Evolutionary conservation across 208 protist genomes (phyloP), one percentile per base, ranked within the genome.

Genomic region (Trypanosoma mega): DNA sequence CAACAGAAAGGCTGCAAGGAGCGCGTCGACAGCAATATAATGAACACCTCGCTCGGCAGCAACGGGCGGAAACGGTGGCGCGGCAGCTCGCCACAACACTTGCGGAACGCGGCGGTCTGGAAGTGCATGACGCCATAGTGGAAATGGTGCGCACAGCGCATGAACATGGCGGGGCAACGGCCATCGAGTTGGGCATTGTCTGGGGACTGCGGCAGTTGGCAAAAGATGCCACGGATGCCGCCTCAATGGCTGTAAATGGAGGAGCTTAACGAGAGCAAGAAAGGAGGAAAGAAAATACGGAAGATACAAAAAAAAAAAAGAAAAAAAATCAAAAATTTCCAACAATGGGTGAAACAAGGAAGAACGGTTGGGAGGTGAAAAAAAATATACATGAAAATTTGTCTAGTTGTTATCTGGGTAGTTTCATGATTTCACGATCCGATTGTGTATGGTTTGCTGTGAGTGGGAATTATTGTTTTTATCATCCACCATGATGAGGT

Each of bases 1-100:
- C 87, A 8, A 66, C 79, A 20, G 82, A 85, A 56, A 91, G 87
- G 66, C 74, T 96, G 20, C 55, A 72, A 14, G 69, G 74, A 6
- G 39, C 57, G 43, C 62, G 74, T 5, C 79, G 86, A 6, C 53
- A 75, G 46, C 76, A 92, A 45, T 87, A 74, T 56, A 96, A 96
- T 52, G 86, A 96, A 20, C 71, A 45, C 14, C 63, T 94, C 9
- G 72, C 76, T 29, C 76, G 51, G 53, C 76, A 89, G 56, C 56
- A 81, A 23, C 71, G 53, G 34, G 49, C 55, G 30, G 73, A 91
- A 41, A 64, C 56, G 8, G 74, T 88, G 47, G 56, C 74, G 21
- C 59, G 56, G 34, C 49, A 74, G 60, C 33, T 94, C 12, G 59
- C 71, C 2, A 21, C 30, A 4, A 24, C 63, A 31, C 37, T 87